Base-by-base conservation (phyloP, 495 filamentous ascomycete species). In the Podospora didyma region DNA sequence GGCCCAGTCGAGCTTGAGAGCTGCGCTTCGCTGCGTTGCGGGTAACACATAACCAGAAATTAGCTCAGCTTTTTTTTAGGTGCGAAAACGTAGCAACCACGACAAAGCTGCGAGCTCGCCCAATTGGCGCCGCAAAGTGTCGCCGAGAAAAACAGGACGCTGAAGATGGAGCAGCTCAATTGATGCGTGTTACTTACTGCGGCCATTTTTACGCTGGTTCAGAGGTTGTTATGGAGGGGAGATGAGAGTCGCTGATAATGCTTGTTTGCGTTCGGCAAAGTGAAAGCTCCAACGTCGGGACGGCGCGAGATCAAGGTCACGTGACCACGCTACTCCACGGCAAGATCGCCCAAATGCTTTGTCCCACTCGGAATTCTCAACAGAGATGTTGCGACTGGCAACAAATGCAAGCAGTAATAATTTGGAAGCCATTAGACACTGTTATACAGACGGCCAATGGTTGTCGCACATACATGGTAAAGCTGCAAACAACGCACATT, bases 1-100 rank as follows among this genome's bases (percentile, higher is more conserved):
- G 76, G 80, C 81, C 95, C 95, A 99, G 85, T 99, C 94, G 83
- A 99, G 86, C 85, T 96, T 99, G 77, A 93, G 85, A 79, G 95
- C 92, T 79, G 94, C 93, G 85, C 90, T 94, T 81, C 92, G 88
- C 94, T 97, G 81, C 74, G 52, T 54, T 49, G 56, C 46, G 56
- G 60, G n/a, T n/a, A n/a, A n/a, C n/a, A n/a, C n/a, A n/a, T n/a
- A n/a, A n/a, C 35, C 24, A 52, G 62, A 76, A 79, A 77, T 80
- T 80, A 80, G 76, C 77, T 79, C 76, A 79, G 57, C 4, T 35
- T 49, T 22, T 3, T 28, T 21, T 23, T 35, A 5, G 4, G 9
- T 7, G 21, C n/a, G 24, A 21, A 49, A 11, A 28, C 21, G 7
- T 16, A 23, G 22, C 22, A 49, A n/a, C 1, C 21, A 28, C n/a